Percentiles rank a stretch among this genome's conserved stretches.
phyloP scores from a whole-genome alignment of 2,329 filamentous ascomycete genomes.

The Sclerotiophoma versabilis region DNA sequence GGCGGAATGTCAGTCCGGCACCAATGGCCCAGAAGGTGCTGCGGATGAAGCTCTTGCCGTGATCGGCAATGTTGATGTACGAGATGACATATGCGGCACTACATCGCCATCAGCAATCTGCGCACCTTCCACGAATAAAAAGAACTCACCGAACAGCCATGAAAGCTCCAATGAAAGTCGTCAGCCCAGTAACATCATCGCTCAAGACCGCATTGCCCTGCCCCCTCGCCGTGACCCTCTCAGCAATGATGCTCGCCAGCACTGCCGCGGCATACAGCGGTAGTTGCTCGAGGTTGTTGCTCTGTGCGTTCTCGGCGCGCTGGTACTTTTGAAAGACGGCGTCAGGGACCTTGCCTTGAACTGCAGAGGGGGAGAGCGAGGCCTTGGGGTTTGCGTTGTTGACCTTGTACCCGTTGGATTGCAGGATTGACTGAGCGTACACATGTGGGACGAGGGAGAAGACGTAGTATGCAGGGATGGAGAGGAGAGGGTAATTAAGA shows the following conservation, averaged over 20 bases:
- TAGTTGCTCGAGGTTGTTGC: conserved; percentile 35
- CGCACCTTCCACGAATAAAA: background rate
- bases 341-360: conserved; percentile 37
- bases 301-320: conserved; percentile 36
- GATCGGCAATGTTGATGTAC: conserved; percentile 31
- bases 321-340: conserved; percentile 36
- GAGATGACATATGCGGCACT: conserved; percentile 27
- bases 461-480: conserved; percentile 38
- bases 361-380: conserved; percentile 25
- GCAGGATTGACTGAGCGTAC: conserved; percentile 27
- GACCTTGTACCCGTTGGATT: conserved; percentile 26
- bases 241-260: conserved; percentile 34
- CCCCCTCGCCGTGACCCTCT: conserved; percentile 26
- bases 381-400: conserved; percentile 39
- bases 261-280: conserved; percentile 35
- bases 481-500: conserved; percentile 36
- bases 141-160: conserved; percentile 22
- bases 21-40: conserved; percentile 27
- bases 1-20: conserved; percentile 21
- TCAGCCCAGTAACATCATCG: conserved; percentile 30
- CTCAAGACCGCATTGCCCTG: conserved; percentile 15
- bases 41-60: conserved; percentile 28
- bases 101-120: background rate
- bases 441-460: conserved; percentile 32
- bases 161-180: conserved; percentile 27